Base-by-base conservation (phyloP, 805 yeast genomes). In the Nakazawaea anatomiae region DNA sequence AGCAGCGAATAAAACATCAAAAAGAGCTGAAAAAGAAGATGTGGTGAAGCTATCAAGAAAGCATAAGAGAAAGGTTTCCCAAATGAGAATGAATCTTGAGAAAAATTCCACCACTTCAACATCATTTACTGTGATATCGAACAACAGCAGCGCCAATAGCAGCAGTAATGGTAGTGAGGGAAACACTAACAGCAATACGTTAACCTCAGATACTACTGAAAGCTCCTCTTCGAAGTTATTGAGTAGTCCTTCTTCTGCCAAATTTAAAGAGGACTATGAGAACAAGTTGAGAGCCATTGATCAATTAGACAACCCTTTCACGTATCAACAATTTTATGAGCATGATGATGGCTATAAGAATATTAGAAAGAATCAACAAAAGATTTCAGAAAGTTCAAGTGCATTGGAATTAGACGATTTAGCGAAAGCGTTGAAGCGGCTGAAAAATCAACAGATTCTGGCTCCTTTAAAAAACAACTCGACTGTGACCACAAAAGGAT, bases 21-120 rank as follows among this genome's bases (percentile, higher is more conserved):
- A 7, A 57, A 54, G 12, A 34, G 27, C 6, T 11, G n/a, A 8
- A 18, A 59, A 4, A 48, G 41, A 38, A 61, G 61, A 35, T 18
- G 31, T 9, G n/a, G 32, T 12, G 30, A 31, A 25, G 14, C 9
- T 29, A 8, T 28, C 38, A 25, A 38, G 12, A 27, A 46, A 39
- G n/a, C 44, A 31, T 5, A 31, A 27, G 11, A 47, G 31, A 29
- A 39, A 42, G 30, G 31, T 47, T 18, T 4, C 25, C 30, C 32
- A 40, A 29, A 39, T 47, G 44, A 40, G 44, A 32, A 11, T 39
- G 25, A 11, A 14, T 10, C 25, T 47, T 6, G 34, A 47, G 8
- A 39, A 41, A 11, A 47, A 34, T n/a, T 14, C 32, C 1, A 11
- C 8, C 11, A 14, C 50, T 2, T 14, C 50, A 6, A 18, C 44